Percentiles rank a stretch among this genome's conserved stretches.
Evolutionary conservation across 2,329 filamentous ascomycete species (phyloP).

Genomic region (Tolypocladium cylindrosporum): DNA sequence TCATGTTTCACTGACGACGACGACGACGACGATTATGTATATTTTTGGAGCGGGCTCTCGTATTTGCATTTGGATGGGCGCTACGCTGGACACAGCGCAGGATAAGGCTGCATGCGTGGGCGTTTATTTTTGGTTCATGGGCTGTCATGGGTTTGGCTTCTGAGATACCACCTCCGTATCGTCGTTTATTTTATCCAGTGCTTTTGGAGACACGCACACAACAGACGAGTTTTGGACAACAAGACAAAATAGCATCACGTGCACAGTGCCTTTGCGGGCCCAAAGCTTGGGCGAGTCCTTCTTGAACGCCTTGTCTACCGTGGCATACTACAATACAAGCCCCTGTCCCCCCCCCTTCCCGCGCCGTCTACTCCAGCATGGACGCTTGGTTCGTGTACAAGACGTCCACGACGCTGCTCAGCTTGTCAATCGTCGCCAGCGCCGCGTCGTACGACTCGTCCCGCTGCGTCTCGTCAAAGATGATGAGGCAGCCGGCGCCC

Average conservation of each 20-base stretch:
- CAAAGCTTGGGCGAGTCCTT: constrained; percentile 13
- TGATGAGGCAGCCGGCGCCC: constrained; percentile 92
- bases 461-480: constrained; percentile 89
- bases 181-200: not conserved
- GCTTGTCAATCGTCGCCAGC: constrained; percentile 88
- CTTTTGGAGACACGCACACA: not conserved
- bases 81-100: not conserved
- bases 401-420: constrained; percentile 94
- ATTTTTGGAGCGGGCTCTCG: not conserved
- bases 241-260: not conserved
- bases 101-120: not conserved
- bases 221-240: not conserved
- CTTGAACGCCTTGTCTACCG: constrained; percentile 20
- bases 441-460: constrained; percentile 93
- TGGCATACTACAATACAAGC: constrained; percentile 17
- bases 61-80: not conserved
- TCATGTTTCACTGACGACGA: constrained; percentile 21
- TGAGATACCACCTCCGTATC: constrained; percentile 5
- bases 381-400: constrained; percentile 97
- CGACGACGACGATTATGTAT: not conserved
- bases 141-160: constrained; percentile 1
- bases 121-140: not conserved
- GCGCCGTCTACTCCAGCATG: constrained; percentile 63
- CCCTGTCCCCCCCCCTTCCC: not conserved
- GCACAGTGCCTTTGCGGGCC: not conserved